Conservation (phyloP, 78 protist species). For the Paratrimastix pyriformis region DNA sequence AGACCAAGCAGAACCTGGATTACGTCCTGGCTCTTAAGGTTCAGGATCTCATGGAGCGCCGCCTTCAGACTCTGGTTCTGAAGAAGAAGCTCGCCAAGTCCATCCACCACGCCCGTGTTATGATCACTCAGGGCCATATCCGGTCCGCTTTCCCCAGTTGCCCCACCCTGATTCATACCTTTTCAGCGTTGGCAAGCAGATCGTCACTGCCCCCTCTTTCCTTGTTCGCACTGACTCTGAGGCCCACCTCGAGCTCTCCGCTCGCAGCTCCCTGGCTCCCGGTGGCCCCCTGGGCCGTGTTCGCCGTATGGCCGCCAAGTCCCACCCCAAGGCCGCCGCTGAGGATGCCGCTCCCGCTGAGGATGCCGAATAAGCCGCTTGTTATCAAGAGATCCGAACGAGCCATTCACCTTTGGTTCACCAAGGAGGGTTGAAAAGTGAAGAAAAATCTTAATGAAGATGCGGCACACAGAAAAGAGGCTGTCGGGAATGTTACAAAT, state of each 20-base stretch:
- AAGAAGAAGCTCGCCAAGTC: slow-evolving; percentile 86
- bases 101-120: slow-evolving; percentile 98
- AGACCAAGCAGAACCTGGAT: slow-evolving; percentile 83
- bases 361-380: too few relatives aligned
- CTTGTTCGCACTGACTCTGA: slow-evolving; percentile 90
- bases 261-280: slow-evolving; percentile 73
- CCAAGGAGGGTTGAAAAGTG: too few relatives aligned
- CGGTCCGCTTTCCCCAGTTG: slow-evolving; percentile 36
- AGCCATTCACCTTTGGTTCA: too few relatives aligned
- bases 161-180: not conserved
- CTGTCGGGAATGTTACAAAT: too few relatives aligned
- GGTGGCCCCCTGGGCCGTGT: slow-evolving; percentile 87
- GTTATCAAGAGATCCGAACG: too few relatives aligned
- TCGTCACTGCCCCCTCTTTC: slow-evolving; percentile 95
- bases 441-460: too few relatives aligned
- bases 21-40: slow-evolving; percentile 89
- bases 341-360: too few relatives aligned
- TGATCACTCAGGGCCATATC: slow-evolving; percentile 96
- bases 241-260: slow-evolving; percentile 89
- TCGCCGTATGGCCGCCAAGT: slow-evolving; percentile 57
- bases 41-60: slow-evolving; percentile 92
- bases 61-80: slow-evolving; percentile 97
- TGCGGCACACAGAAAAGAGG: too few relatives aligned
- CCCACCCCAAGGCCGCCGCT: too few relatives aligned
- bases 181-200: slow-evolving; percentile 91